Conservation (phyloP, 495 filamentous ascomycete genomes). For the Terfezia boudieri region DNA sequence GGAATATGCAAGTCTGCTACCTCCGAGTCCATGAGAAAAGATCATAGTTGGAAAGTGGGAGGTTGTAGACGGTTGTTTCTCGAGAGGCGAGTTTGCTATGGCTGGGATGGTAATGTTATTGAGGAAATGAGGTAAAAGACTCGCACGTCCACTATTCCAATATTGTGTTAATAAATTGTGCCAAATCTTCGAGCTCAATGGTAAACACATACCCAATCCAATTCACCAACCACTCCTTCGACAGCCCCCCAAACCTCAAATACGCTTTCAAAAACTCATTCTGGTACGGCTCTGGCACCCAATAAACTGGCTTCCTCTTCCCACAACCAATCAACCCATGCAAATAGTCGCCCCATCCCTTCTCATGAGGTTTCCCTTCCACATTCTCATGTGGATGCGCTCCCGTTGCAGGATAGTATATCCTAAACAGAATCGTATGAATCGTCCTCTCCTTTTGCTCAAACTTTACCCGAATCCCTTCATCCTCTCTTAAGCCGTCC, state of each 20-base stretch:
- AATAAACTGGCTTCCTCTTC: constrained; percentile 27
- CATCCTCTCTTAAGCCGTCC: constrained; percentile 6
- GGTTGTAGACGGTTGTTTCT: constrained; percentile 3
- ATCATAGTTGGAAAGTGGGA: constrained; percentile 50
- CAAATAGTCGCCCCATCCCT: constrained; percentile 1
- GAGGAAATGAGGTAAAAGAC: constrained; percentile 30
- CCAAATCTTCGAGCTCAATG: neutral
- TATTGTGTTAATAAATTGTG: neutral
- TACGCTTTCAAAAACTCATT: constrained; percentile 43
- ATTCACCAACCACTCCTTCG: constrained; percentile 29
- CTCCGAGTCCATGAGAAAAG: constrained; percentile 62
- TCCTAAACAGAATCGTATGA: constrained; percentile 45
- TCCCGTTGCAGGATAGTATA: constrained; percentile 47
- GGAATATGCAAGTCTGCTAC: constrained; percentile 51
- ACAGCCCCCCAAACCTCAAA: constrained; percentile 36
- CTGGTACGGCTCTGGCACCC: constrained; percentile 49
- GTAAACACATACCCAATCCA: constrained; percentile 32
- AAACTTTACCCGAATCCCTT: neutral
- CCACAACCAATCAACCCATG: neutral
- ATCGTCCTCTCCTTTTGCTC: constrained; percentile 17
- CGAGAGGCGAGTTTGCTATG: neutral
- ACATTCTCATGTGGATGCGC: constrained; percentile 6
- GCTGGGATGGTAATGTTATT: constrained; percentile 43
- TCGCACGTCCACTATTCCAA: neutral
- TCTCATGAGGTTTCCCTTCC: neutral